These are phyloP conservation scores for Cotoneaster glaucophyllus DNA, from an alignment of 306 rosid species.

Conservation along the genomic window DNA sequence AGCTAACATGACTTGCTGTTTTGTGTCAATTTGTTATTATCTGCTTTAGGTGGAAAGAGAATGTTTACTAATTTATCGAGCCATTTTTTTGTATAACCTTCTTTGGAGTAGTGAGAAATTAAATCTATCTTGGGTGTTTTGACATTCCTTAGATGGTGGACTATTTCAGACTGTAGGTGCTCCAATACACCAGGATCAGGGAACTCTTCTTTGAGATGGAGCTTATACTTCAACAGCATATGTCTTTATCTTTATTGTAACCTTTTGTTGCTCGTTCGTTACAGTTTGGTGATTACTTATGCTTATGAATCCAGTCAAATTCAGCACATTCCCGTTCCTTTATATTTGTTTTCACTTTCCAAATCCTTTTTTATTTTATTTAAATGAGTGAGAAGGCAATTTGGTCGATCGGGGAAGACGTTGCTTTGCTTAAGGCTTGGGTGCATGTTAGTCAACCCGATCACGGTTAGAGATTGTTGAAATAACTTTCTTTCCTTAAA, in stretches of 20 bases:
- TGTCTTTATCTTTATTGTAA: background rate
- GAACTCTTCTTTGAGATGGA: background rate
- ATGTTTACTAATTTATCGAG: background rate
- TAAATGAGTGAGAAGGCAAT: too few relatives aligned
- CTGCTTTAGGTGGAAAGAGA: background rate
- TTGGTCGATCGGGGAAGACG: too few relatives aligned
- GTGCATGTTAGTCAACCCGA: fast-evolving
- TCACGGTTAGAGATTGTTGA: too few relatives aligned
- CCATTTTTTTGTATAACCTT: background rate
- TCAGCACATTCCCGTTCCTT: background rate
- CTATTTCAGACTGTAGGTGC: background rate
- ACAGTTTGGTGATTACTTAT: background rate
- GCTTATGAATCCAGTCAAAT: background rate
- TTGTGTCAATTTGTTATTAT: background rate
- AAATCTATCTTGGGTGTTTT: background rate
- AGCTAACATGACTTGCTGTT: background rate
- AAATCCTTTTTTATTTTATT: too few relatives aligned
- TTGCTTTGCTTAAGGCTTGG: too few relatives aligned
- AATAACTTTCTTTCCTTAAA: too few relatives aligned
- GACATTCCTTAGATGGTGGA: too few relatives aligned
- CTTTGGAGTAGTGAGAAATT: background rate
- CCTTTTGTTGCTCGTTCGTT: background rate
- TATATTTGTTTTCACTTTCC: background rate
- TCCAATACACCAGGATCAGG: background rate
- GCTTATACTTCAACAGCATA: background rate